phyloP scores from a whole-genome alignment of 2,329 filamentous ascomycete genomes.

The Paracoccidioides lutzii region DNA sequence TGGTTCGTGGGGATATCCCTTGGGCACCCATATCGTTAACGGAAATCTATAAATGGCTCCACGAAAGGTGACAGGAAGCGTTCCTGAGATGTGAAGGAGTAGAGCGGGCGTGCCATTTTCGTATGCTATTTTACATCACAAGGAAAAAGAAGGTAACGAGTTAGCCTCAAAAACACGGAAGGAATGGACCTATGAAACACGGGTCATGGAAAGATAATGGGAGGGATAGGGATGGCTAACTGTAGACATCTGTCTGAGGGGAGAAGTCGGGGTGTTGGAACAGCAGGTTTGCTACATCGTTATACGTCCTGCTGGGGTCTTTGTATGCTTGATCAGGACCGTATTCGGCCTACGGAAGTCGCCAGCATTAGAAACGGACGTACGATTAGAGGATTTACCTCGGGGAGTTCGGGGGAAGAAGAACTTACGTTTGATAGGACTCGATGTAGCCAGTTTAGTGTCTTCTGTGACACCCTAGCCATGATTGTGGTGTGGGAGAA shows the following conservation, averaged over 20 bases:
- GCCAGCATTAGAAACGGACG: background rate
- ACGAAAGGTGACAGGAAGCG: constrained; percentile 80
- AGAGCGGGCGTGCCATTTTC: constrained; percentile 78
- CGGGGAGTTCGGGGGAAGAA: constrained; percentile 3
- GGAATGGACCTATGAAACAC: background rate
- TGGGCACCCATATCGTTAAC: constrained; percentile 82
- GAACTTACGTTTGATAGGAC: constrained; percentile 58
- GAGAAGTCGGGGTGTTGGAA: constrained; percentile 66
- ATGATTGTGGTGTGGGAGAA: constrained; percentile 6
- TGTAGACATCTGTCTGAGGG: constrained; percentile 88
- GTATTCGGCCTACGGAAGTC: constrained; percentile 11
- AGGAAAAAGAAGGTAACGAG: background rate
- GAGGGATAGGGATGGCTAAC: constrained; percentile 39
- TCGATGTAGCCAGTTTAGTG: constrained; percentile 91
- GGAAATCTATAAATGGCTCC: constrained; percentile 85
- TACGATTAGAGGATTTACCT: constrained; percentile 7
- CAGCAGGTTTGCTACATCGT: constrained; percentile 73
- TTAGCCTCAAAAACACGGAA: background rate
- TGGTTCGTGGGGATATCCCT: constrained; percentile 72
- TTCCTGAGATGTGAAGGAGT: constrained; percentile 74
- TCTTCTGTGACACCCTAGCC: constrained; percentile 69
- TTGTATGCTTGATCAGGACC: constrained; percentile 62
- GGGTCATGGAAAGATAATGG: background rate
- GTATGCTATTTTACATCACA: constrained; percentile 48
- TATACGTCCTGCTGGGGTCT: constrained; percentile 85